Evolutionary conservation across 768 basidiomycete genomes (phyloP), one percentile per base, ranked within the genome.

Genomic region (Boletus vermiculosoides): DNA sequence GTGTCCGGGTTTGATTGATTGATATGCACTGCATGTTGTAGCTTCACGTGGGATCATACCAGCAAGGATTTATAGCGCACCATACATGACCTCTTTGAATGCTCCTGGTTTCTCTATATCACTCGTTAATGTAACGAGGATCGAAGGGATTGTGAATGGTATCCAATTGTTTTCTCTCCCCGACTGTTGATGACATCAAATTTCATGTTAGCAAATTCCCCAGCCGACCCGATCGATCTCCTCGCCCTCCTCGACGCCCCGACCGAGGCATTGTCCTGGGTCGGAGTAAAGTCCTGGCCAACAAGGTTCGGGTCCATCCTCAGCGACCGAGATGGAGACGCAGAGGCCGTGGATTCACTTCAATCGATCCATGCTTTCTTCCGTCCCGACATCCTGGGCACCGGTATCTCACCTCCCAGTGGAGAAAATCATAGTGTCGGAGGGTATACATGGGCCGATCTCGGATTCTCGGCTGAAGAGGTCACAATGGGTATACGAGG

Each of bases 51-150:
- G 66, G 23, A 71, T 82, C 31, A 56, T 62, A 42, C 81, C 78
- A 0, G 58, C 65, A 16, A 70, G 82, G 18, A 72, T 82, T 11
- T 81, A 81, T 63, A 67, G 71, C 8, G 78, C 80, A 4, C 67
- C 78, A 3, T 85, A 78, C 66, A 83, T 84, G 81, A 83, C 83
- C 2, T 82, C 81, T 9, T 75, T 84, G 57, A 83, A 84, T 63
- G 80, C 80, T n/a, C 83, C 83, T 1, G 82, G 82, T 25, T 79
- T 84, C 63, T 83, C 81, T 2, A 67, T 83, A 41, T 81, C 80
- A 16, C 64, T 83, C 5, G 71, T 83, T 13, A 83, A 84, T 59
- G 60, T 78, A 25, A 74, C 78, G n/a, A 67, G 65, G 36, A 48
- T 54, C 23, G 42, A 66, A 20, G 56, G 34, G 33, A 63, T 56